phyloP scores from a whole-genome alignment of 495 filamentous ascomycete species.

The Trichoderma gamsii region DNA sequence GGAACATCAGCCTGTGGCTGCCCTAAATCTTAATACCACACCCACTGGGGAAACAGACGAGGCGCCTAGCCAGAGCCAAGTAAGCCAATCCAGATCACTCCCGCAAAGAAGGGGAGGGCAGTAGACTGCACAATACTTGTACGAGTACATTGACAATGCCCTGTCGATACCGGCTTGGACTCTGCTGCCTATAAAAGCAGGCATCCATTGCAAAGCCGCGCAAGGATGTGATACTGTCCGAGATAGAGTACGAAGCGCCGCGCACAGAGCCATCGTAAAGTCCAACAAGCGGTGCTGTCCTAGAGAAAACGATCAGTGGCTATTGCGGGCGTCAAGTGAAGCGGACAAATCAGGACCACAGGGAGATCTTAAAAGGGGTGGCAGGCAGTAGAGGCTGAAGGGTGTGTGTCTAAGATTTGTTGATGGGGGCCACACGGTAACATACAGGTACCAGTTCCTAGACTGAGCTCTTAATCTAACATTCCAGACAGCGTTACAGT shows the following conservation, averaged over 20 bases:
- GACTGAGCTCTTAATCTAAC: neutral
- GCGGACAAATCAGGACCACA: neutral
- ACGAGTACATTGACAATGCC: neutral
- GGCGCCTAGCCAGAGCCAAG: neutral
- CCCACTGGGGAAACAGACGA: neutral
- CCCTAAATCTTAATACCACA: neutral
- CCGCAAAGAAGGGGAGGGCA: neutral
- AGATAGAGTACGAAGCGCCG: too few relatives aligned
- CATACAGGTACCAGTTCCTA: neutral
- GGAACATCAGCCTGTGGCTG: slow-evolving; percentile 3
- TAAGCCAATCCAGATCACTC: neutral
- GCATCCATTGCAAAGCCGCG: neutral
- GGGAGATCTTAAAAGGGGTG: neutral
- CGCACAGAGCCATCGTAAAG: neutral
- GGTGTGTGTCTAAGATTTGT: neutral
- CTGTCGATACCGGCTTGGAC: neutral
- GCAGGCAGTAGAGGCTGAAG: neutral
- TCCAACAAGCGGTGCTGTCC: neutral
- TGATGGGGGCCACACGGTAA: neutral
- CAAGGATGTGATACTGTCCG: too few relatives aligned
- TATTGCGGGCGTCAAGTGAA: slow-evolving; percentile 9
- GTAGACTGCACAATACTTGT: too few relatives aligned
- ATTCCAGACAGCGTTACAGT: neutral
- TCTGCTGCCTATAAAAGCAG: neutral
- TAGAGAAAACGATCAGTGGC: neutral